Conservation (phyloP, 2,329 filamentous ascomycete species). For the Colletotrichum brevisporum region DNA sequence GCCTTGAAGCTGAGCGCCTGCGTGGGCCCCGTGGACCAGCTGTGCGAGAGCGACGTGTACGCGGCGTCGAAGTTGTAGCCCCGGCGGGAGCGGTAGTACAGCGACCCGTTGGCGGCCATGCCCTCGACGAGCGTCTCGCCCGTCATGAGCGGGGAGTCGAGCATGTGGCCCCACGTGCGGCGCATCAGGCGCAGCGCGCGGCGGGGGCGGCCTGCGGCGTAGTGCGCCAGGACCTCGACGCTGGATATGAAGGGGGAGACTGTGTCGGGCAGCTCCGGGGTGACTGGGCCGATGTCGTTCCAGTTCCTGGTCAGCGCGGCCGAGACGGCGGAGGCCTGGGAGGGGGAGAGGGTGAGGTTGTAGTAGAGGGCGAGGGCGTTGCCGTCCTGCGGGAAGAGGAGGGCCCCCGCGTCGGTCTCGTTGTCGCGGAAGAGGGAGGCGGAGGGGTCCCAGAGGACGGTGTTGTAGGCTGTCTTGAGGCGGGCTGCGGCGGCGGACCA, state of each 20-base stretch:
- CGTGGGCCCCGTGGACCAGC: conserved; percentile 52
- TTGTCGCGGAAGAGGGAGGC: conserved; percentile 64
- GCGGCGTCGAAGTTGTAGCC: conserved; percentile 51
- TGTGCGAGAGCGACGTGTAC: conserved; percentile 52
- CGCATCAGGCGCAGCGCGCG: conserved; percentile 49
- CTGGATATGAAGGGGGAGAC: conserved; percentile 53
- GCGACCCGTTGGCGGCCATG: conserved; percentile 51
- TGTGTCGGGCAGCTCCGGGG: conserved; percentile 52
- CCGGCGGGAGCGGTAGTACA: conserved; percentile 50
- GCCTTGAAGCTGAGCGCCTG: conserved; percentile 46
- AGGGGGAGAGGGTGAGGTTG: conserved; percentile 41
- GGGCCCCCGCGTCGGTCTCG: conserved; percentile 52
- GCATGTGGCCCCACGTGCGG: conserved; percentile 48
- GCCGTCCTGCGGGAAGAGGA: conserved; percentile 63
- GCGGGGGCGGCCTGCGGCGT: conserved; percentile 41
- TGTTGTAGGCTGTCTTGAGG: conserved; percentile 55
- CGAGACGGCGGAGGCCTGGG: conserved; percentile 42
- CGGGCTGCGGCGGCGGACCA: conserved; percentile 33
- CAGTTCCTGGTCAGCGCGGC: conserved; percentile 43
- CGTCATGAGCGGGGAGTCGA: conserved; percentile 50
- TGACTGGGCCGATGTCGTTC: conserved; percentile 48
- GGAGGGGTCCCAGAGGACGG: conserved; percentile 59
- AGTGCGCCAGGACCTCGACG: conserved; percentile 53
- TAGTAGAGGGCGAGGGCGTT: conserved; percentile 61
- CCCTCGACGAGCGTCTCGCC: conserved; percentile 54